Base-by-base conservation (phyloP, 2,329 filamentous ascomycete genomes). In the Akanthomyces dipterigenus region DNA sequence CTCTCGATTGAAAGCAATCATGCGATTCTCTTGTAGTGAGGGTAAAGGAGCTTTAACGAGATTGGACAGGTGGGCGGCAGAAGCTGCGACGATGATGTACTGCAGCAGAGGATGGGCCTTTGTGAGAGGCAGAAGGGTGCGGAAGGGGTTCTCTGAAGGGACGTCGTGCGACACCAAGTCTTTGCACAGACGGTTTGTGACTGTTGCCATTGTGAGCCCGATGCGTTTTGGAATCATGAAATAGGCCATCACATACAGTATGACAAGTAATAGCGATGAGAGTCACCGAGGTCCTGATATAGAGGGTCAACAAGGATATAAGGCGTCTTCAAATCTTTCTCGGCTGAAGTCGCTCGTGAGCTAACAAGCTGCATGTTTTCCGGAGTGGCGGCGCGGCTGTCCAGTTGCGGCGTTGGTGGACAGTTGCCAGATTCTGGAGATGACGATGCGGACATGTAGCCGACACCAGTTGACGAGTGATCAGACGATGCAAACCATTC, bases 251-350 rank as follows among this genome's bases (percentile, higher is more conserved):
- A 66, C 71, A 61, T 70, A 77, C 76, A 78, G 64, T 78, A 78
- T 53, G 72, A 72, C 53, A 78, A 69, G 62, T 77, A 78, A 64
- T 75, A 70, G 16, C 76, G 71, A 62, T 77, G 70, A 49, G 71
- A 36, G 80, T 76, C 40, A 79, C 80, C 36, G 77, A 86, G 65
- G 76, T 85, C 73, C 82, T 88, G 76, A 63, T 73, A 77, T 36
- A 78, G 63, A 53, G 76, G 77, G 64, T 79, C 77, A 53, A 76
- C 71, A 57, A 82, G 70, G 22, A 70, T 67, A 71, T 75, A 75
- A 5, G 77, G 72, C 38, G 67, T 67, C n/a, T 69, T 67, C 49
- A 68, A 64, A 50, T 65, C 64, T 24, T 62, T 61, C 53, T 63
- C 54, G n/a, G 60, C 63, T 61, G 66, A 58, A 46, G 64, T 60